Base-by-base conservation (phyloP, 2,329 filamentous ascomycete species). In the Aspergillus sp. region DNA sequence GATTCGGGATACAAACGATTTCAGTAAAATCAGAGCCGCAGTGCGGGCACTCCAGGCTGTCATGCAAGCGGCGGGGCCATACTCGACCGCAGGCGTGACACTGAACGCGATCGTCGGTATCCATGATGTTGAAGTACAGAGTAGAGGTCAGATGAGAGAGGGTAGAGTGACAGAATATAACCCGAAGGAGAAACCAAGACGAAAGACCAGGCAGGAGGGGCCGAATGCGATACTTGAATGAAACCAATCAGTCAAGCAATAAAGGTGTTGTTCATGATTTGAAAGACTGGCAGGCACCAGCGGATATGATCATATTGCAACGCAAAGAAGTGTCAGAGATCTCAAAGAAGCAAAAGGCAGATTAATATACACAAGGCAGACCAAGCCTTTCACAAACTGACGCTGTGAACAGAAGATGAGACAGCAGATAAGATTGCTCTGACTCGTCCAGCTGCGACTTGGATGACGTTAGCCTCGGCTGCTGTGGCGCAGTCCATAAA, bases 71-170 rank as follows among this genome's bases (percentile, higher is more conserved):
- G 59, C 85, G 81, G 68, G 89, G 90, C 91, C 92, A 98, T 73
- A 96, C 89, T 62, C 89, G 78, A 52, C 83, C 73, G 77, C 95
- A 98, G 59, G 82, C 78, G 75, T 98, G 91, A 75, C 95, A 99
- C 74, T 84, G 96, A 55, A 97, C 88, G 63, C 93, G 85, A 70
- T 96, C 90, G 25, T 62, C 66, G 25, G 61, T 53, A 57, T 76
- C 69, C 51, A 45, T 40, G 44, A 41, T 37, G 37, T 44, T 45
- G 23, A 9, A 35, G 37, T 40, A 43, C 23, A 11, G 27, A 35
- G 40, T 19, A 33, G 23, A 35, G 23, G 15, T 45, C 27, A 44
- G 23, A 50, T 41, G 39, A 55, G 31, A 33, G 23, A 15, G 52
- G 43, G 23, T 2, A 46, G 46, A 44, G 45, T 55, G 41, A 40